Evolutionary conservation across 1,284 basidiomycete genomes (phyloP).

Genomic region (Gomphus sp.): DNA sequence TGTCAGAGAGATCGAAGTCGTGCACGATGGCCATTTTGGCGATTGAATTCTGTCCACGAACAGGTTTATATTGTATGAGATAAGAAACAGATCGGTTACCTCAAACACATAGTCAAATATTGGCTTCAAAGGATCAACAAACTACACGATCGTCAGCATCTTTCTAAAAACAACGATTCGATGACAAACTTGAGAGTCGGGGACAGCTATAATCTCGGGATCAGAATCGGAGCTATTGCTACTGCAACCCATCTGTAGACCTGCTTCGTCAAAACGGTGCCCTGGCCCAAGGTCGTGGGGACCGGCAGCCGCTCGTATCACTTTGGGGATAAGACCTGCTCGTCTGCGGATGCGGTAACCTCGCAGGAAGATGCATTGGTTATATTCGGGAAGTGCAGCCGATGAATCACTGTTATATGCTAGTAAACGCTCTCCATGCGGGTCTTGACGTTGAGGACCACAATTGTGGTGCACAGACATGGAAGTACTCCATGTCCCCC

Average conservation of each 20-base stretch:
- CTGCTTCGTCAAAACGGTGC: too few species aligned
- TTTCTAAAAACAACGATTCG: too few species aligned
- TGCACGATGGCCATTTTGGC: background rate
- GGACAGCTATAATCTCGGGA: background rate
- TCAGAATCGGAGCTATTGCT: too few species aligned
- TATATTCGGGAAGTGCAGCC: background rate
- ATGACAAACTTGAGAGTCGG: background rate
- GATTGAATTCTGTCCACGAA: background rate
- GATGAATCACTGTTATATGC: too few species aligned
- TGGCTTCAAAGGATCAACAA: background rate
- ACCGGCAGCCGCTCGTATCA: background rate
- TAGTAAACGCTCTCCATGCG: background rate
- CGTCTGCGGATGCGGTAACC: background rate
- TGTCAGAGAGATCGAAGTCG: background rate
- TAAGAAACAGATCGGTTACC: background rate
- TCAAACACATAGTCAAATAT: background rate
- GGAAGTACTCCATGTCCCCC: background rate
- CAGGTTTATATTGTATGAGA: background rate
- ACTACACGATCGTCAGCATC: background rate
- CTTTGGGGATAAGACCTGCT: background rate
- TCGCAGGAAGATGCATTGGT: background rate
- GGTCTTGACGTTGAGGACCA: background rate
- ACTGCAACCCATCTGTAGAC: too few species aligned
- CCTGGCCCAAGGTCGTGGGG: background rate
- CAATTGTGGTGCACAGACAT: background rate